Evolutionary conservation across 257 asterid species (phyloP).

Genomic region (Misopates orontium): DNA sequence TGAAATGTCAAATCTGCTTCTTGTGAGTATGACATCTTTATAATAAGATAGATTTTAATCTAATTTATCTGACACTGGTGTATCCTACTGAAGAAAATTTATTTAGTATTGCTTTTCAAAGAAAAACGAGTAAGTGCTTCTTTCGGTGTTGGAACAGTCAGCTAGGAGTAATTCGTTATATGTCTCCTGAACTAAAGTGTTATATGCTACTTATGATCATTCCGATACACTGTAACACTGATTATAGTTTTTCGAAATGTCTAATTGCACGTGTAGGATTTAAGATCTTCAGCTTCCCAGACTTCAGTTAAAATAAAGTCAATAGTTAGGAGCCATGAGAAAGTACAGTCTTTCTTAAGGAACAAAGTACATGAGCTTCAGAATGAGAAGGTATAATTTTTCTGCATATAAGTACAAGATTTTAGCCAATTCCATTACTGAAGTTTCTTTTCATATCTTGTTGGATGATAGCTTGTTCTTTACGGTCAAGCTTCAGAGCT

Average conservation of each 20-base stretch:
- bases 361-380: slow-evolving; percentile 55
- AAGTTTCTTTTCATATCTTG: slow-evolving; percentile 32
- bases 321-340: slow-evolving; percentile 45
- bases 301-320: slow-evolving; percentile 49
- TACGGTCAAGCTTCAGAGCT: slow-evolving; percentile 55
- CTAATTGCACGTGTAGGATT: slow-evolving; percentile 53
- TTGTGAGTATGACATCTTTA: slow-evolving; percentile 52
- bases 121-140: slow-evolving; percentile 8
- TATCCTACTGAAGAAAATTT: background rate
- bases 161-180: background rate
- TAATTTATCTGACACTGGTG: slow-evolving; percentile 3
- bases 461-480: slow-evolving; percentile 55
- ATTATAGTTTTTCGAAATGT: slow-evolving; percentile 19
- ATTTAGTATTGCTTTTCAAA: slow-evolving; percentile 10
- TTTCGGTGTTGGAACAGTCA: background rate
- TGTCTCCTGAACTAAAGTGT: background rate
- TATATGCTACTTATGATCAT: background rate
- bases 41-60: slow-evolving; percentile 3
- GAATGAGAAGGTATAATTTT: slow-evolving; percentile 66
- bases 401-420: slow-evolving; percentile 22
- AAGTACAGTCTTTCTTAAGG: slow-evolving; percentile 51
- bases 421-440: slow-evolving; percentile 21
- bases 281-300: slow-evolving; percentile 51
- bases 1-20: slow-evolving; percentile 37
- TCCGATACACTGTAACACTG: slow-evolving; percentile 1